Conservation (phyloP, 176 grass and related monocot species). For the Chrysopogon serrulatus region DNA sequence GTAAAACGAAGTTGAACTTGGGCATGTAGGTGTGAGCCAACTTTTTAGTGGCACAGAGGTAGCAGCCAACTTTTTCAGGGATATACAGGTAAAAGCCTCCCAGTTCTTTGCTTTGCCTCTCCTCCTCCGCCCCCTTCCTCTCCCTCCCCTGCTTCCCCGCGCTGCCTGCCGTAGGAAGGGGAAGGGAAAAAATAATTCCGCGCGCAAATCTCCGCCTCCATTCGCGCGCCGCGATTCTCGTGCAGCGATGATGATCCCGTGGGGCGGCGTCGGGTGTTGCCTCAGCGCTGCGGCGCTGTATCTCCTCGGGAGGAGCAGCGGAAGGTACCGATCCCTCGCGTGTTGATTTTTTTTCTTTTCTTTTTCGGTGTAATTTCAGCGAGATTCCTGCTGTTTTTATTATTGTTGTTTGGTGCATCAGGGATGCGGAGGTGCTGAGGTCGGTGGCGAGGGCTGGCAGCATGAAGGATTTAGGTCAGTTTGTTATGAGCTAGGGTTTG, state of each 20-base stretch:
- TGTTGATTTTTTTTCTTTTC: not conserved
- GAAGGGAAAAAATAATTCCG: not conserved
- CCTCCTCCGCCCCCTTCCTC: not conserved
- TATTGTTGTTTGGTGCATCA: slow-evolving; percentile 5
- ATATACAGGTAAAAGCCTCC: too few species aligned
- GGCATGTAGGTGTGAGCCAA: too few species aligned
- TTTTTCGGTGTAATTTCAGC: not conserved
- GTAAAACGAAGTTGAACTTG: too few species aligned
- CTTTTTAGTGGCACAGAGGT: too few species aligned
- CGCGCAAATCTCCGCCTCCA: not conserved
- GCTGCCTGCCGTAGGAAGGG: not conserved
- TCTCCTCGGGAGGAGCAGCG: slow-evolving; percentile 86
- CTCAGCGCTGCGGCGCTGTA: slow-evolving; percentile 80
- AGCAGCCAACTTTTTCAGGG: too few species aligned
- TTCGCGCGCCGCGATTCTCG: not conserved
- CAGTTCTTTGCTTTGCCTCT: not conserved
- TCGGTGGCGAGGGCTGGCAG: slow-evolving; percentile 74
- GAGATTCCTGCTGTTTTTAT: not conserved
- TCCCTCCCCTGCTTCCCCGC: not conserved
- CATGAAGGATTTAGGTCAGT: slow-evolving; percentile 91
- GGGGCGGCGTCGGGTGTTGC: slow-evolving; percentile 88
- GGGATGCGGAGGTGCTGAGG: slow-evolving; percentile 75
- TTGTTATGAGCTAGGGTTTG: slow-evolving; percentile 29
- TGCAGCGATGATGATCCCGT: slow-evolving; percentile 59
- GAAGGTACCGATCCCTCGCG: slow-evolving; percentile 41